Percentiles rank a stretch among this genome's conserved stretches.
Conservation (phyloP, 352 stramenopile genomes). For the Pelagophyceae sp. region DNA sequence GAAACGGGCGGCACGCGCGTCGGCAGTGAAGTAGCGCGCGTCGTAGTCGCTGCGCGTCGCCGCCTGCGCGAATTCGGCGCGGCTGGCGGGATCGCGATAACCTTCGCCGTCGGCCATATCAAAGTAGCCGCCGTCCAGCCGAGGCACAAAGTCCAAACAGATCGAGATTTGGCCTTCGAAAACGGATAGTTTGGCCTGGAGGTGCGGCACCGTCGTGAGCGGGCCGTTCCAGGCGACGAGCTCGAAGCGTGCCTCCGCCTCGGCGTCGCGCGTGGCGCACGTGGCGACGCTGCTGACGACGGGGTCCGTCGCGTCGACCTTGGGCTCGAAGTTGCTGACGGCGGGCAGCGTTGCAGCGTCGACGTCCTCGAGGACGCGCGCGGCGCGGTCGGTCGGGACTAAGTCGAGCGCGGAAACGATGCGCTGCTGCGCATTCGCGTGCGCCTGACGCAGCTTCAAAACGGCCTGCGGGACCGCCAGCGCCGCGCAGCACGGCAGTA, state of each 20-base stretch:
- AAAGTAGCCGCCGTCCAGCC: background rate
- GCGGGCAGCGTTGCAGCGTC: too few species aligned
- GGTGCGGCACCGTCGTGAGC: background rate
- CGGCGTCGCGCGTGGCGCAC: background rate
- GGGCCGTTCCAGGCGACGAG: conserved; percentile 3
- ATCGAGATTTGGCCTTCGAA: background rate
- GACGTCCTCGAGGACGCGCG: too few species aligned
- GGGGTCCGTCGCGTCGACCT: background rate
- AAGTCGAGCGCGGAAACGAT: too few species aligned
- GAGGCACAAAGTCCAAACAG: background rate
- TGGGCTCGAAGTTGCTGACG: background rate
- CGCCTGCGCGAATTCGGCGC: background rate
- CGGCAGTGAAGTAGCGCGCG: background rate
- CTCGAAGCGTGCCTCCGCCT: background rate
- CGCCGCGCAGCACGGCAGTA: too few species aligned
- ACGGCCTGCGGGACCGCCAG: too few species aligned
- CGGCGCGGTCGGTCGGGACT: too few species aligned
- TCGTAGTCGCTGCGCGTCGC: background rate
- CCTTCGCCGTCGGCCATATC: background rate
- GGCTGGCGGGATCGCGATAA: background rate
- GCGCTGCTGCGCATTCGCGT: too few species aligned
- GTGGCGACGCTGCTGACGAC: background rate
- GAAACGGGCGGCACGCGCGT: background rate
- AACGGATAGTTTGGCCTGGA: background rate
- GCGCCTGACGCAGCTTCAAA: too few species aligned